Conservation (phyloP, 441 rosid species). For the Adansonia rubrostipa region DNA sequence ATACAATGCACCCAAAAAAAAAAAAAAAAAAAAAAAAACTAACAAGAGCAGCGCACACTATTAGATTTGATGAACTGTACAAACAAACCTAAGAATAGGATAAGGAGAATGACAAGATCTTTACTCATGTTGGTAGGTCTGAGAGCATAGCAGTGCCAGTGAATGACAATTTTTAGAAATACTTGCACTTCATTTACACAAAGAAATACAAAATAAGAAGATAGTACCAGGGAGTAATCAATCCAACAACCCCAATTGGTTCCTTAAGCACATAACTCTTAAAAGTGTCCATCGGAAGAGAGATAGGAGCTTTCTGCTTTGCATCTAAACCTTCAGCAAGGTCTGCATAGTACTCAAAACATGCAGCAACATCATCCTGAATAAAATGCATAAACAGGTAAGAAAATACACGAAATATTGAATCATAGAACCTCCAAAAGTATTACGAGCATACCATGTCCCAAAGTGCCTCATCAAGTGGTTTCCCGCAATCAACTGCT, state of each 20-base stretch:
- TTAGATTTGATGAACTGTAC: too few species aligned
- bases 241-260: slow-evolving; percentile 92
- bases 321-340: slow-evolving; percentile 95
- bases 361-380: slow-evolving; percentile 91
- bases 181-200: too few species aligned
- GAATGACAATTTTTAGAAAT: too few species aligned
- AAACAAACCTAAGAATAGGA: too few species aligned
- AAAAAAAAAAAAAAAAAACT: too few species aligned
- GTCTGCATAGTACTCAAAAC: slow-evolving; percentile 93
- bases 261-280: slow-evolving; percentile 79
- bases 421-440: slow-evolving; percentile 8
- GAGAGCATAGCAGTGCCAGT: too few species aligned
- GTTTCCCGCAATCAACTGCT: slow-evolving; percentile 88
- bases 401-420: slow-evolving; percentile 20
- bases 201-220: slow-evolving; percentile 13
- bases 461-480: slow-evolving; percentile 71
- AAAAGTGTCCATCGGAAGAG: slow-evolving; percentile 83
- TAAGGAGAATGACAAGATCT: too few species aligned
- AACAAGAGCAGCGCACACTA: too few species aligned
- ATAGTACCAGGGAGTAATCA: slow-evolving; percentile 92
- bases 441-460: slow-evolving; percentile 62
- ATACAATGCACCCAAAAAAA: too few species aligned
- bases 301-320: slow-evolving; percentile 79
- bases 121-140: too few species aligned
- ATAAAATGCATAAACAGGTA: slow-evolving; percentile 29